Percentiles rank a stretch among this genome's conserved stretches.
Evolutionary conservation across 768 basidiomycete genomes (phyloP).

Genomic region (Hortiboletus campestris): DNA sequence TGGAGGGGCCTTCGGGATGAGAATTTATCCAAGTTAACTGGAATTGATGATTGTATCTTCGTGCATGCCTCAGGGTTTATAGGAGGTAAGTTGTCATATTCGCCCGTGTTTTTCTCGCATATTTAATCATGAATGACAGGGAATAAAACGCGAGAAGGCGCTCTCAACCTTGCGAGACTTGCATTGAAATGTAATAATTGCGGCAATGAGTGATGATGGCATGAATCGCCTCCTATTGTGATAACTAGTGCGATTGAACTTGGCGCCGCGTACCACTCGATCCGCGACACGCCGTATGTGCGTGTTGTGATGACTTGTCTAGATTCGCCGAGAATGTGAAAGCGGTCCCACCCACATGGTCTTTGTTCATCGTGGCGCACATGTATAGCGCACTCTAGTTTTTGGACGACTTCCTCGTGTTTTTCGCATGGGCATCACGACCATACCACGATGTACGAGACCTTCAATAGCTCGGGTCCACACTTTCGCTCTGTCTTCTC

Average conservation of each 20-base stretch:
- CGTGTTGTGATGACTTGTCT: slow-evolving; percentile 13
- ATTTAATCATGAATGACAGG: slow-evolving; percentile 42
- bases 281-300: slow-evolving; percentile 10
- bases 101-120: not conserved
- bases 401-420: slow-evolving; percentile 29
- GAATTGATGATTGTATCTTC: slow-evolving; percentile 84
- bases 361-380: not conserved
- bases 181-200: slow-evolving; percentile 46
- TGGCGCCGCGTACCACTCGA: slow-evolving; percentile 9
- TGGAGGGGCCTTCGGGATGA: slow-evolving; percentile 95
- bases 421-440: slow-evolving; percentile 32
- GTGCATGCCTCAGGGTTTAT: slow-evolving; percentile 97
- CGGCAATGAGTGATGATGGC: slow-evolving; percentile 17
- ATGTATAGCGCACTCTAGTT: not conserved
- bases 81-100: slow-evolving; percentile 58
- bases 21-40: slow-evolving; percentile 64
- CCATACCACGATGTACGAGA: slow-evolving; percentile 20
- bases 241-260: slow-evolving; percentile 7
- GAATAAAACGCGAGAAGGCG: slow-evolving; percentile 88
- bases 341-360: slow-evolving; percentile 2
- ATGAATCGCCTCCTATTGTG: slow-evolving; percentile 12
- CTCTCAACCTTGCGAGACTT: slow-evolving; percentile 70
- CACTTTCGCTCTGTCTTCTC: slow-evolving; percentile 11
- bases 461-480: slow-evolving; percentile 17
- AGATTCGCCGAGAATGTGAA: slow-evolving; percentile 12